Conservation (phyloP, 352 stramenopile species). For the Phytophthora pinifolia region DNA sequence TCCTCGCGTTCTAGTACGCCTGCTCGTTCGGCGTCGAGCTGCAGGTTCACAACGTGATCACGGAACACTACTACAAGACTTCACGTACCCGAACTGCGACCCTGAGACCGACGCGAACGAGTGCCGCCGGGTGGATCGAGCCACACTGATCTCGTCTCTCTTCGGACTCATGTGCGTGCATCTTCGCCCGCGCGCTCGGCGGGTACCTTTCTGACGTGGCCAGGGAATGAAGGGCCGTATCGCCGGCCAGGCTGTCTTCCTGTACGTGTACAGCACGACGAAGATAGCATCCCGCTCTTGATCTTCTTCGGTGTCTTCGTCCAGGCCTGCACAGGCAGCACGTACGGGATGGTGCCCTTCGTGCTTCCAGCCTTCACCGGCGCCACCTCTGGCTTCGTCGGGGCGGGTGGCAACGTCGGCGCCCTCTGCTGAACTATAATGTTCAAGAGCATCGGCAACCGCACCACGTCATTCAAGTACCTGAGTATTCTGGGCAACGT, state of each 20-base stretch:
- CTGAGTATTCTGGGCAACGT: conserved; percentile 41
- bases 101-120: conserved; percentile 22
- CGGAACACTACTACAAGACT: conserved; percentile 91
- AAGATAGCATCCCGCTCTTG: conserved; percentile 71
- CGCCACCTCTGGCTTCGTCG: conserved; percentile 49
- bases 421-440: conserved; percentile 55
- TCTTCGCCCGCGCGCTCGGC: conserved; percentile 90
- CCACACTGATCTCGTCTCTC: conserved; percentile 87
- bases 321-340: conserved; percentile 44
- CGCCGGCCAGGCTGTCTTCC: conserved; percentile 63
- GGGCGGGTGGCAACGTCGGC: conserved; percentile 54
- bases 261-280: conserved; percentile 84
- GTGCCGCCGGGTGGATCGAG: conserved; percentile 33
- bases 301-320: conserved; percentile 91
- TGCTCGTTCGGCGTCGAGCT: conserved; percentile 95
- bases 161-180: conserved; percentile 94
- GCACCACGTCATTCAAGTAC: conserved; percentile 44
- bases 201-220: conserved; percentile 80
- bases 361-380: conserved; percentile 44
- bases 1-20: conserved; percentile 90
- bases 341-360: conserved; percentile 66
- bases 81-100: conserved; percentile 59
- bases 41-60: conserved; percentile 94
- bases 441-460: conserved; percentile 48
- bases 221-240: conserved; percentile 90